Evolutionary conservation across 2,329 filamentous ascomycete species (phyloP).

Genomic region (Fusarium annulatum): DNA sequence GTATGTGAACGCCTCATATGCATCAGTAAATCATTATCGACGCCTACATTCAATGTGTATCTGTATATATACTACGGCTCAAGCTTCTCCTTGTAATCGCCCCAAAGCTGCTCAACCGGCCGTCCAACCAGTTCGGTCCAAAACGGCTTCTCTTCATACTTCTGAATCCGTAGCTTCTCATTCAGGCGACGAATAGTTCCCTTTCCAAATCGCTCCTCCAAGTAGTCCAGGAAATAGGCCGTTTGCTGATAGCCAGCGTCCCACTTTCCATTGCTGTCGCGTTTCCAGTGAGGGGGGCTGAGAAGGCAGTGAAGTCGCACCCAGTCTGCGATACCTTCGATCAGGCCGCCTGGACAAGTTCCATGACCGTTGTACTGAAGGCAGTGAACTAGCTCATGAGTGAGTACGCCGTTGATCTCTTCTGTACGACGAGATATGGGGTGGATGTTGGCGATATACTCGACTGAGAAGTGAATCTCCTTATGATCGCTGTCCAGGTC

Average conservation of each 20-base stretch:
- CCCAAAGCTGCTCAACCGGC: conserved; percentile 77
- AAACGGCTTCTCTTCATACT: conserved; percentile 73
- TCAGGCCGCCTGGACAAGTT: conserved; percentile 77
- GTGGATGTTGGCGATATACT: conserved; percentile 71
- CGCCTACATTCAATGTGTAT: conserved; percentile 5
- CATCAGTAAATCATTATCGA: not conserved
- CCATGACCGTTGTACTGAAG: conserved; percentile 80
- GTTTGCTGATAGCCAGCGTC: conserved; percentile 91
- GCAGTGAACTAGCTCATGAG: conserved; percentile 95
- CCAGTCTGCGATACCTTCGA: conserved; percentile 95
- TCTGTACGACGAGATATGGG: conserved; percentile 55
- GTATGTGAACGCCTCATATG: conserved; percentile 5
- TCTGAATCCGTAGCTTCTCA: conserved; percentile 69
- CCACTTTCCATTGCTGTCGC: conserved; percentile 71
- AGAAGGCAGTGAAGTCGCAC: conserved; percentile 81
- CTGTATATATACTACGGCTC: conserved; percentile 14
- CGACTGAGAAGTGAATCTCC: conserved; percentile 87
- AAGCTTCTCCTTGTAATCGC: conserved; percentile 68
- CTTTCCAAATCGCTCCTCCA: conserved; percentile 74
- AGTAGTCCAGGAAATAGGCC: conserved; percentile 88
- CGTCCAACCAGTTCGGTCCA: conserved; percentile 76
- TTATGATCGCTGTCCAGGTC: conserved; percentile 89
- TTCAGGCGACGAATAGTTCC: conserved; percentile 74
- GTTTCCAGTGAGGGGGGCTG: conserved; percentile 85
- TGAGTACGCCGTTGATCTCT: conserved; percentile 85